Evolutionary conservation across 1,284 basidiomycete genomes (phyloP).

Genomic region (Malassezia restricta): DNA sequence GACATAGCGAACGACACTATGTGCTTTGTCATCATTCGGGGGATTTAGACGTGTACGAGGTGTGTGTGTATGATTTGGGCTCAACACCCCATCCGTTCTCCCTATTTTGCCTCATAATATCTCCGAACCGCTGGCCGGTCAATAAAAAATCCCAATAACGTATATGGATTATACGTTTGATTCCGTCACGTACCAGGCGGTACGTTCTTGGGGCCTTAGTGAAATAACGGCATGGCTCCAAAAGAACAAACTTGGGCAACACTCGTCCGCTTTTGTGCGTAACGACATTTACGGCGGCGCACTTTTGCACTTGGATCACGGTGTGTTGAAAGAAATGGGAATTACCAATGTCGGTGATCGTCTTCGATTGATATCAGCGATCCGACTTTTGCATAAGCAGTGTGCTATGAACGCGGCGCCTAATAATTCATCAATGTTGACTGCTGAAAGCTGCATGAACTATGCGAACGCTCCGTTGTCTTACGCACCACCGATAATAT

Average conservation of each 20-base stretch:
- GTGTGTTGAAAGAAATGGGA: constrained; percentile 41
- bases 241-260: constrained; percentile 22
- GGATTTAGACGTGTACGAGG: too few species aligned
- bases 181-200: background rate
- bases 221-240: constrained; percentile 35
- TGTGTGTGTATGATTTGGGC: too few species aligned
- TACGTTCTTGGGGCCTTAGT: constrained; percentile 14
- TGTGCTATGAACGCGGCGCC: constrained; percentile 20
- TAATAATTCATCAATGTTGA: background rate
- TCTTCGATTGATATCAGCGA: constrained; percentile 36
- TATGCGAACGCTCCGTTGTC: background rate
- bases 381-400: constrained; percentile 36
- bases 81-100: too few species aligned
- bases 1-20: too few species aligned
- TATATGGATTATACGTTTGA: too few species aligned
- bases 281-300: constrained; percentile 40
- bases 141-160: too few species aligned
- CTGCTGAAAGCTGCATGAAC: background rate
- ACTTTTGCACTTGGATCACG: constrained; percentile 37
- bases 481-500: background rate
- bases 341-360: constrained; percentile 39
- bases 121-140: too few species aligned
- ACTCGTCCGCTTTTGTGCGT: constrained; percentile 25
- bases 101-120: too few species aligned
- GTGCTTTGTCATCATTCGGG: too few species aligned